Base-by-base conservation (phyloP, 495 filamentous ascomycete species). In the Penicillium argentinense region DNA sequence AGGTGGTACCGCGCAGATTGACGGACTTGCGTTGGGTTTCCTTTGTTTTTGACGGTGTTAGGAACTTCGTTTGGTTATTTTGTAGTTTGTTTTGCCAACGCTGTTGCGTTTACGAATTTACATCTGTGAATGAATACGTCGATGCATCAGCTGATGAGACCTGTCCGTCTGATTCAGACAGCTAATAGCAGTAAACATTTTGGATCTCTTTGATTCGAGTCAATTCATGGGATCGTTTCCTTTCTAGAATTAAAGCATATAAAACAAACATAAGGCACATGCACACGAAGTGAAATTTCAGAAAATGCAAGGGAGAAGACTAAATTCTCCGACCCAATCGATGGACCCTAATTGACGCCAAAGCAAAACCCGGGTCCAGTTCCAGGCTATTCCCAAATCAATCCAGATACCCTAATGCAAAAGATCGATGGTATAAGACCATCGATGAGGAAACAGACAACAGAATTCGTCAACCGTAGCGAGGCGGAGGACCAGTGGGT, bases 401-500 rank as follows among this genome's bases (percentile, higher is more conserved):
- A 21, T 24, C 49, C 19, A 39, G 37, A 9, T 12, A 42, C 21
- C 37, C 37, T 26, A 13, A 39, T 39, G 37, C 28, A 42, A 18
- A 17, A 47, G 24, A 47, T 21, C 25, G 19, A 27, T 22, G 12
- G n/a, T 25, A 32, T 18, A n/a, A n/a, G n/a, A n/a, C n/a, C n/a
- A n/a, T n/a, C n/a, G n/a, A 44, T 24, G 24, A 18, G 34, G 22
- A 43, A 24, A 39, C 13, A 30, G 21, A 26, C 5, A 18, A 28
- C n/a, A 4, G 25, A 5, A 30, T 9, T 48, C 32, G 39, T 49
- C 21, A 56, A 7, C 19, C 29, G 23, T 56, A 56, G 17, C 49
- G 53, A 27, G 55, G 51, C 3, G 56, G 57, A 6, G 60, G 33
- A 4, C 33, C 33, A 36, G n/a, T n/a, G n/a, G 33, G 33, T 21